Percentiles rank a stretch among this genome's conserved stretches.
Evolutionary conservation across 2,329 filamentous ascomycete species (phyloP).

Genomic region (Penicillium janthinellum): DNA sequence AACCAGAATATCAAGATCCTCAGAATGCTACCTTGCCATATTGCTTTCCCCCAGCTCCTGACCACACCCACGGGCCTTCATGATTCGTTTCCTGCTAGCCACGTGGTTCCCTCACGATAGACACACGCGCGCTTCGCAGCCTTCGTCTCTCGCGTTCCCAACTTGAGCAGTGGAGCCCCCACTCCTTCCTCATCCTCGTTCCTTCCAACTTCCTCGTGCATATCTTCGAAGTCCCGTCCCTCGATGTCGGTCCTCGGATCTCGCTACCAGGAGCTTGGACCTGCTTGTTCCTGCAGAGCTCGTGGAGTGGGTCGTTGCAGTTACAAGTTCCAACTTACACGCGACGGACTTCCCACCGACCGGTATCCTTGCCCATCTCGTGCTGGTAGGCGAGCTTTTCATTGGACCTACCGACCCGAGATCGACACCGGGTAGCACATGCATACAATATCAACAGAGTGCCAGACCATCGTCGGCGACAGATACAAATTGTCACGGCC

Average conservation of each 20-base stretch:
- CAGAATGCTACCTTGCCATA: no score
- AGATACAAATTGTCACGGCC: neutral
- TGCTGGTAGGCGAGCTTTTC: conserved; percentile 2
- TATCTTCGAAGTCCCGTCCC: neutral
- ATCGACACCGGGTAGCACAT: neutral
- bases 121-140: no score
- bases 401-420: conserved; percentile 5
- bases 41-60: no score
- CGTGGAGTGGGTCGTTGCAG: neutral
- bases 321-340: neutral
- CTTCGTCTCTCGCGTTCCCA: no score
- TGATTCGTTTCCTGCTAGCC: no score
- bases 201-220: no score
- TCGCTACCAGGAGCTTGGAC: neutral
- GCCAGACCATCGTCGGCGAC: neutral
- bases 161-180: no score
- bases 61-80: no score
- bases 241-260: neutral
- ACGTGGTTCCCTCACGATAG: no score
- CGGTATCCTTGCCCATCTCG: neutral
- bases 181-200: neutral
- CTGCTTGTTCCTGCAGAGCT: neutral
- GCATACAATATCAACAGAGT: neutral
- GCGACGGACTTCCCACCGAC: conserved; percentile 20
- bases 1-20: no score